A percentile compares a stretch with the other conserved stretches of the same genome.
These are phyloP conservation scores for Blastobotrys ciferrii DNA, from an alignment of 1,139 yeast genomes.

Conservation along the genomic window DNA sequence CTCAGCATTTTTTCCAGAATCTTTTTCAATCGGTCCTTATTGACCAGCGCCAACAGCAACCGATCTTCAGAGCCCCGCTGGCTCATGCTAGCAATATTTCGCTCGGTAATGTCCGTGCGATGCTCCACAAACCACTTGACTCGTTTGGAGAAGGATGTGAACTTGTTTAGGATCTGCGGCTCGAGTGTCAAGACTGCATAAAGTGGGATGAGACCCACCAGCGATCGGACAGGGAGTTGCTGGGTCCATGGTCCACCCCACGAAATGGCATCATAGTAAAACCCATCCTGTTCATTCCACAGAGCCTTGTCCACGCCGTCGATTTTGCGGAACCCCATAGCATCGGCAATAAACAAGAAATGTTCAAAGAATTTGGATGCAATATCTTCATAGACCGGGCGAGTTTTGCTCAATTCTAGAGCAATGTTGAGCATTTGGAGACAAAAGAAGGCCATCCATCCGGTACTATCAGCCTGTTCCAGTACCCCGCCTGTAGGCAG, in stretches of 20 bases:
- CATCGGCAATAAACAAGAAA: slow-evolving; percentile 88
- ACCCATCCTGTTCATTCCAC: slow-evolving; percentile 90
- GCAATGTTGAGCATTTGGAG: slow-evolving; percentile 93
- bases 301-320: slow-evolving; percentile 56
- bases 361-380: slow-evolving; percentile 96
- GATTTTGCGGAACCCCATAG: slow-evolving; percentile 75
- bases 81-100: slow-evolving; percentile 88
- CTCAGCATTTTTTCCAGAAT: slow-evolving; percentile 82
- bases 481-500: slow-evolving; percentile 89
- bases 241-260: slow-evolving; percentile 75
- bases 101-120: slow-evolving; percentile 67
- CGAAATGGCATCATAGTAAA: slow-evolving; percentile 88
- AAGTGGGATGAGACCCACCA: slow-evolving; percentile 90
- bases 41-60: slow-evolving; percentile 74
- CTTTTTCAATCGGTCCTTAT: slow-evolving; percentile 74
- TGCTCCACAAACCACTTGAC: slow-evolving; percentile 84
- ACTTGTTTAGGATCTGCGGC: slow-evolving; percentile 74
- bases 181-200: slow-evolving; percentile 90
- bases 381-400: slow-evolving; percentile 88
- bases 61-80: slow-evolving; percentile 86
- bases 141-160: slow-evolving; percentile 83
- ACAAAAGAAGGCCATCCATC: slow-evolving; percentile 97
- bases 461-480: slow-evolving; percentile 96
- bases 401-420: slow-evolving; percentile 80
- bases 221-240: slow-evolving; percentile 80